phyloP scores from a whole-genome alignment of 805 yeast genomes.

The Pichia scutulata region DNA sequence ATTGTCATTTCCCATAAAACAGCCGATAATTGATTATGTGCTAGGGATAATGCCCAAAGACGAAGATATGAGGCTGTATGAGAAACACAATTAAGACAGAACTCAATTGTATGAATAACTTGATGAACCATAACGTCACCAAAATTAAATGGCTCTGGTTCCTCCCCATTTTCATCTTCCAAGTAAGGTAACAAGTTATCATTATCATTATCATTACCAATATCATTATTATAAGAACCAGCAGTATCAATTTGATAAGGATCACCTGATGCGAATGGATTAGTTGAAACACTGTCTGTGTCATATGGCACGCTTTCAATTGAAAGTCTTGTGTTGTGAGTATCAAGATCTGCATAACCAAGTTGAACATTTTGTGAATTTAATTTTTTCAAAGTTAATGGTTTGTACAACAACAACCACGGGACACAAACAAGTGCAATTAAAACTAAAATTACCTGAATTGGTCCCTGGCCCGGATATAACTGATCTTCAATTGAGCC shows the following conservation, averaged over 20 bases:
- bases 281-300: not conserved
- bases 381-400: conserved; percentile 37
- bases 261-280: not conserved
- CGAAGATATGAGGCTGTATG: conserved; percentile 75
- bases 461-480: conserved; percentile 55
- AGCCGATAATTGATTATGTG: conserved; percentile 70
- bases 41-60: conserved; percentile 72
- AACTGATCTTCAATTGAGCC: conserved; percentile 60
- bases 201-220: conserved; percentile 27
- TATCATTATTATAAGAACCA: not conserved
- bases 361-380: conserved; percentile 44
- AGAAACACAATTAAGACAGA: conserved; percentile 70
- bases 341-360: conserved; percentile 43
- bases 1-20: conserved; percentile 76
- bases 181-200: not conserved
- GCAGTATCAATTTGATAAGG: not conserved
- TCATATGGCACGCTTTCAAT: conserved; percentile 6
- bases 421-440: conserved; percentile 66
- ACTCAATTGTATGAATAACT: conserved; percentile 74
- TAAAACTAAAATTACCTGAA: conserved; percentile 50
- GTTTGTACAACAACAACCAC: conserved; percentile 62
- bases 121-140: conserved; percentile 73
- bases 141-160: conserved; percentile 38
- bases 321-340: conserved; percentile 5
- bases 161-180: conserved; percentile 28